Conservation (phyloP, 305 asterid genomes). For the Fraxinus albicans region DNA sequence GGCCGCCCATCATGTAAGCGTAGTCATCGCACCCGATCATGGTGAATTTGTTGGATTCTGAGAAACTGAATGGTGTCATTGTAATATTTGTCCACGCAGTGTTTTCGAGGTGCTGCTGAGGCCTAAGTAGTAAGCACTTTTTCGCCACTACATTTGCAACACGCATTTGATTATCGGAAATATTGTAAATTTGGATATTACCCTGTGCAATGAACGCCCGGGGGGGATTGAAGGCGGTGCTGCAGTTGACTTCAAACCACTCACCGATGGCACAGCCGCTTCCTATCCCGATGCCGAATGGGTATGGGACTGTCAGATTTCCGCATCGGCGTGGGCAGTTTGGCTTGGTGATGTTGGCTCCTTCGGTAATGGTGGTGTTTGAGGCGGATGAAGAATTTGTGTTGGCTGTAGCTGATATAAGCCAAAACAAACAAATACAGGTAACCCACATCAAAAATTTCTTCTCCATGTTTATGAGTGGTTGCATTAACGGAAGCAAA, state of each 20-base stretch:
- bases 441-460: not conserved
- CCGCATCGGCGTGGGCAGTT: conserved; percentile 41
- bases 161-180: conserved; percentile 41
- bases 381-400: conserved; percentile 19
- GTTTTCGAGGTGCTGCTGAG: too few species aligned
- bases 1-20: not conserved
- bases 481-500: not conserved
- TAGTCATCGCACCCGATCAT: conserved; percentile 28
- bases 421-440: not conserved
- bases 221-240: conserved; percentile 27
- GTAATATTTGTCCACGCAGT: conserved; percentile 10
- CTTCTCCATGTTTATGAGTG: not conserved
- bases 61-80: conserved; percentile 30
- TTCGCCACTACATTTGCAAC: conserved; percentile 30
- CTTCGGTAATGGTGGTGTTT: conserved; percentile 15
- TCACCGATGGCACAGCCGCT: conserved; percentile 26
- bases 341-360: conserved; percentile 25
- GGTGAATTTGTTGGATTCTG: conserved; percentile 21
- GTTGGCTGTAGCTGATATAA: conserved; percentile 11
- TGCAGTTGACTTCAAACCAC: conserved; percentile 41
- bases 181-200: conserved; percentile 18
- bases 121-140: too few species aligned
- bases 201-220: conserved; percentile 14
- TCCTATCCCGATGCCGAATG: conserved; percentile 48
- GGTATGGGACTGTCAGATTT: conserved; percentile 49